Evolutionary conservation across 352 stramenopile genomes (phyloP).

Genomic region (Globisporangium iwayamae): DNA sequence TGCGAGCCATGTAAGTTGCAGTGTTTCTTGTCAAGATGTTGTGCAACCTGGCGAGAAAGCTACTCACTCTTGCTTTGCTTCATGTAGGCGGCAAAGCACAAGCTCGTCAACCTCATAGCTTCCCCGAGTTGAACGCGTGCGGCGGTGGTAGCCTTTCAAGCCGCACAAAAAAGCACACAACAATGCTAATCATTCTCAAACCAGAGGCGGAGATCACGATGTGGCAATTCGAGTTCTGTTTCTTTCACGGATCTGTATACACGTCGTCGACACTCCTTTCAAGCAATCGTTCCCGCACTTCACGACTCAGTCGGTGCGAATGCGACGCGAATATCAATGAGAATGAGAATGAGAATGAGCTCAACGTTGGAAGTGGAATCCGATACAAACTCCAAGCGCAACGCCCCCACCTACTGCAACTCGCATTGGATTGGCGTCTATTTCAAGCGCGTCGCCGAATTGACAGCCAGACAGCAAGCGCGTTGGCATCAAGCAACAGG

Average conservation of each 20-base stretch:
- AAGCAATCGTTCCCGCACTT: background rate
- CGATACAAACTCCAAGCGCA: no score
- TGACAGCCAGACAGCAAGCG: background rate
- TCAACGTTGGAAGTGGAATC: no score
- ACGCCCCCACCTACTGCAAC: no score
- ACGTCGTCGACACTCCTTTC: background rate
- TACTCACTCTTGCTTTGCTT: background rate
- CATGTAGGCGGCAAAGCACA: conserved; percentile 4
- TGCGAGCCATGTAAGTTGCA: conserved; percentile 37
- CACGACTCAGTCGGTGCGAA: background rate
- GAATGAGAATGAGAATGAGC: background rate
- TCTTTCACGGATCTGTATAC: background rate
- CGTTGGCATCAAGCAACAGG: background rate
- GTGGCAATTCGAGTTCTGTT: background rate
- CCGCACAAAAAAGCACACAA: no score
- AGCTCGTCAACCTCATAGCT: conserved; percentile 4
- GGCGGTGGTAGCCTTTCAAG: no score
- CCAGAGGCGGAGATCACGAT: background rate
- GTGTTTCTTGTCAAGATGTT: background rate
- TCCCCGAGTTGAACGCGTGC: background rate
- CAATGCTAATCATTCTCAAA: background rate
- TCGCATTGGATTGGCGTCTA: no score
- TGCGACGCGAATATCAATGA: background rate
- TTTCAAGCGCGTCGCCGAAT: no score
- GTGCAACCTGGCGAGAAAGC: background rate